phyloP scores from a whole-genome alignment of 495 filamentous ascomycete genomes.

The Penicillium antarcticum region DNA sequence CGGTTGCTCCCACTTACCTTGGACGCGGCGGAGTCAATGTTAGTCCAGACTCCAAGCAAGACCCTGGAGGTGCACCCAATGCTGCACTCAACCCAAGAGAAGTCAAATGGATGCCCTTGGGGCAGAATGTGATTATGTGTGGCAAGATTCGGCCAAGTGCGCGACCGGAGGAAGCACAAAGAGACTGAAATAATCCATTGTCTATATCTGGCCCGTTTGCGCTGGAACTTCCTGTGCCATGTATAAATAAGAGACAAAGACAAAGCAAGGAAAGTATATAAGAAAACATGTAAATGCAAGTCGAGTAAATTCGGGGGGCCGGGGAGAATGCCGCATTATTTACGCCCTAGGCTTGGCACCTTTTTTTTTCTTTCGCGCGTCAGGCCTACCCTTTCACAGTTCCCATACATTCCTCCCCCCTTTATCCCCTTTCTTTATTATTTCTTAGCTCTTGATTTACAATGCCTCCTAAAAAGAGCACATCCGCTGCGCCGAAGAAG shows the following conservation, averaged over 20 bases:
- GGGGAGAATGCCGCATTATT: slow-evolving; percentile 24
- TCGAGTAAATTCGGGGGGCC: slow-evolving; percentile 2
- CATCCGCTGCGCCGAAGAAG: slow-evolving; percentile 5
- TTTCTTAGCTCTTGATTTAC: slow-evolving; percentile 4
- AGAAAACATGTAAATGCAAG: not conserved
- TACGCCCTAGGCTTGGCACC: slow-evolving; percentile 9
- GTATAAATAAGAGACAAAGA: not conserved
- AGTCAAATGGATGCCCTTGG: slow-evolving; percentile 70
- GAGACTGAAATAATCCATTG: slow-evolving; percentile 2
- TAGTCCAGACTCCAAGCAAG: slow-evolving; percentile 51
- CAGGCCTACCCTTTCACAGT: not conserved
- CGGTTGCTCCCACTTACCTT: slow-evolving; percentile 80
- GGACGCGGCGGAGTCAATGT: slow-evolving; percentile 75
- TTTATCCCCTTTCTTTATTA: not conserved
- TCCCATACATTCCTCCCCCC: slow-evolving; percentile 9
- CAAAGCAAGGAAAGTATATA: too few species aligned
- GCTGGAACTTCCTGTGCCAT: too few species aligned
- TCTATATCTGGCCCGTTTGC: too few species aligned
- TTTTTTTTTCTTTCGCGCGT: slow-evolving; percentile 10
- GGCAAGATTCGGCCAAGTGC: slow-evolving; percentile 45
- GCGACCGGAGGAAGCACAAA: not conserved
- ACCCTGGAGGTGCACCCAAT: slow-evolving; percentile 47
- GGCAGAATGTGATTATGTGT: slow-evolving; percentile 74
- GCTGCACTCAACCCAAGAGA: slow-evolving; percentile 60
- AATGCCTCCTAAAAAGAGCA: slow-evolving; percentile 38